Evolutionary conservation across 352 stramenopile genomes (phyloP), one percentile per base, ranked within the genome.

Genomic region (Phytophthora hibernalis): DNA sequence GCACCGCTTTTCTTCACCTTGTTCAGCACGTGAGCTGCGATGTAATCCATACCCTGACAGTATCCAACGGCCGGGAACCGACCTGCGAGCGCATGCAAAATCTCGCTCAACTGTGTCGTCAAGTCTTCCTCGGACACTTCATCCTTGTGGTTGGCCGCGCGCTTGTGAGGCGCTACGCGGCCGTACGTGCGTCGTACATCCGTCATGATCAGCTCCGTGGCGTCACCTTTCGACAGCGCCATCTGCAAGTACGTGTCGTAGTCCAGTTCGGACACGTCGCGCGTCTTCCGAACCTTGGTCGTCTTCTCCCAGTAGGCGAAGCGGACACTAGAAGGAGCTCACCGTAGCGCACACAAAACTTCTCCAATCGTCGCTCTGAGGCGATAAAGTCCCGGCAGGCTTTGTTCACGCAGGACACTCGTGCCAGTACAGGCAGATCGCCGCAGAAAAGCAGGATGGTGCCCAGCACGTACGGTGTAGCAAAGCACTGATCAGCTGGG

Each of bases 1-100:
- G 26, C 47, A 10, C 65, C 84, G 44, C 79, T 83, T 50, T 84
- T 89, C 73, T 93, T 96, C 18, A 94, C 85, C 22, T 92, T 83
- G 59, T 95, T 83, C 11, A 96, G 67, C 10, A 96, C 68, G 21
- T 94, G 84, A 13, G 87, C 88, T 13, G 85, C 83, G 56, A 96
- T 91, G 62, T 96, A 96, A 53, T 96, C 88, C 86, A 96, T 95
- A 30, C 88, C 88, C 65, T 96, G 88, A 55, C 88, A 96, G 60
- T 96, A 96, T 5, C 88, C 88, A 9, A 96, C 88, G 22, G 89
- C 81, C 15, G 88, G 88, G 62, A 93, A 96, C 21, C 85, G 83
- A 8, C 86, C 82, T 1, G 86, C 78, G 12, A 96, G 58, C 5
- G 88, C 88, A 43, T 94, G 88, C n/a, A 96, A 63, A 66, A 96